Evolutionary conservation across 352 stramenopile genomes (phyloP).

Genomic region (Pythium guiyangense): DNA sequence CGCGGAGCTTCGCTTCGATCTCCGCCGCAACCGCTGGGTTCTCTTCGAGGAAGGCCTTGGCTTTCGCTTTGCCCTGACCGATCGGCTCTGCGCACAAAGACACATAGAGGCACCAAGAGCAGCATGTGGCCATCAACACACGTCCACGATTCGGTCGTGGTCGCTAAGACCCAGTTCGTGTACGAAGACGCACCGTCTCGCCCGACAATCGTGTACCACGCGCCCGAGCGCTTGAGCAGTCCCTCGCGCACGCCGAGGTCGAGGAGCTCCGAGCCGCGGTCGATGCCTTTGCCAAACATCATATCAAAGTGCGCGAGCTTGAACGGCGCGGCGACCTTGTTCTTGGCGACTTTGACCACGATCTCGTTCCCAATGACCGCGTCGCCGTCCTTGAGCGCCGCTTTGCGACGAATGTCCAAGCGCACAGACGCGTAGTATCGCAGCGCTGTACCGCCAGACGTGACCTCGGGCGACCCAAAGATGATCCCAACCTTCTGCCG

Average conservation of each 20-base stretch:
- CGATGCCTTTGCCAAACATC: conserved; percentile 96
- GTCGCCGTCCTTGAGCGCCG: conserved; percentile 87
- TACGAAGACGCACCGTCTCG: conserved; percentile 39
- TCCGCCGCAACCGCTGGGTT: conserved; percentile 66
- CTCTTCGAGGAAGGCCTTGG: conserved; percentile 74
- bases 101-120: neutral
- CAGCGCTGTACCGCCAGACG: conserved; percentile 85
- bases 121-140: neutral
- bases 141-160: too few relatives aligned
- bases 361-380: conserved; percentile 95
- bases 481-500: conserved; percentile 96
- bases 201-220: conserved; percentile 70
- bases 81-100: conserved; percentile 55
- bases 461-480: conserved; percentile 97
- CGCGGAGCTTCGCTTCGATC: conserved; percentile 69
- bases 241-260: conserved; percentile 73
- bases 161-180: neutral
- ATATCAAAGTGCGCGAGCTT: conserved; percentile 95
- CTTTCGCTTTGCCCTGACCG: conserved; percentile 78
- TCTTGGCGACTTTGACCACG: conserved; percentile 98
- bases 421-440: conserved; percentile 90
- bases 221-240: conserved; percentile 71
- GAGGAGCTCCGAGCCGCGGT: conserved; percentile 81
- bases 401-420: conserved; percentile 95
- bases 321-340: conserved; percentile 97